A percentile compares a stretch with the other conserved stretches of the same genome.
phyloP scores from a whole-genome alignment of 108 stramenopile genomes.

The Epipyxis sp. region DNA sequence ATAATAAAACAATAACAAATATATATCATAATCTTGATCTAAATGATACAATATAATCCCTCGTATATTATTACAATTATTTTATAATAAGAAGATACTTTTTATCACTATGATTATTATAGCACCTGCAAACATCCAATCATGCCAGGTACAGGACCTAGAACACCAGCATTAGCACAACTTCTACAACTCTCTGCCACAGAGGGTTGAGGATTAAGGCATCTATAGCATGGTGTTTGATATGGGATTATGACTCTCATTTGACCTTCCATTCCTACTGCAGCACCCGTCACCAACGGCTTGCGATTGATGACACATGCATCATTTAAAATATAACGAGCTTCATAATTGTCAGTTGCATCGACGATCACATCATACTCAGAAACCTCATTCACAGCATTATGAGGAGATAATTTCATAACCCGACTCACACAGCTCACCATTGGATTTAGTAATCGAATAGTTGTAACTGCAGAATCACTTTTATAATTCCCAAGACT shows the following conservation, averaged over 20 bases:
- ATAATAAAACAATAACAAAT: too few species aligned
- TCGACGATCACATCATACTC: slow-evolving; percentile 75
- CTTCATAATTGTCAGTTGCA: slow-evolving; percentile 90
- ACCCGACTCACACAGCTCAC: neutral
- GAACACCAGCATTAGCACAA: slow-evolving; percentile 32
- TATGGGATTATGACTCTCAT: slow-evolving; percentile 13
- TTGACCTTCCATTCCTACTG: slow-evolving; percentile 33
- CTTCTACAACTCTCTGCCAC: slow-evolving; percentile 4
- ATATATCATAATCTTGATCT: too few species aligned
- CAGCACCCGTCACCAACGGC: slow-evolving; percentile 62
- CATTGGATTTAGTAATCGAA: slow-evolving; percentile 6
- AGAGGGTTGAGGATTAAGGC: slow-evolving; percentile 25
- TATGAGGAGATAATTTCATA: slow-evolving; percentile 43
- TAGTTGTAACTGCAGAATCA: neutral
- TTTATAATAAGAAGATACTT: slow-evolving; percentile 88
- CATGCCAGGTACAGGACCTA: slow-evolving; percentile 92
- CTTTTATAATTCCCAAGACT: neutral
- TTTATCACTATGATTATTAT: slow-evolving; percentile 77
- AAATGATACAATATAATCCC: slow-evolving; percentile 85
- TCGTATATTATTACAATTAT: slow-evolving; percentile 87
- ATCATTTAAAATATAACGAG: slow-evolving; percentile 91
- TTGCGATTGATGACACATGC: slow-evolving; percentile 72
- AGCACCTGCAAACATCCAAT: slow-evolving; percentile 81
- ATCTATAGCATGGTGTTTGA: slow-evolving; percentile 28
- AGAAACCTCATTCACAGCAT: slow-evolving; percentile 51